Percentiles rank a stretch among this genome's conserved stretches.
Evolutionary conservation across 352 stramenopile species (phyloP).

Genomic region (Phytophthora macrochlamydospora): DNA sequence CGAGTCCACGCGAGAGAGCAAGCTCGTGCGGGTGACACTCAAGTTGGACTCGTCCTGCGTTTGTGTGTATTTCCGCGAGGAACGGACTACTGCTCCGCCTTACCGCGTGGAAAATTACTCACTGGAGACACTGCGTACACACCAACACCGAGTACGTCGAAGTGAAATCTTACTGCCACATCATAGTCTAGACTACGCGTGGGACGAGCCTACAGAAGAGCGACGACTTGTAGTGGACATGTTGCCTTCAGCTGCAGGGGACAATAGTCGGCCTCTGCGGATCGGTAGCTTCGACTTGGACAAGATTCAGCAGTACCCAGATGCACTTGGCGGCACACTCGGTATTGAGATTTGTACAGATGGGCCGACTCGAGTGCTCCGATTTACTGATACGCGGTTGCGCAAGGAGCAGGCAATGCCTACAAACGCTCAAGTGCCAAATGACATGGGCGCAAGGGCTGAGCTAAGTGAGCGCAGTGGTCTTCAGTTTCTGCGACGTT

Average conservation of each 20-base stretch:
- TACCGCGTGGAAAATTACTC: constrained; percentile 92
- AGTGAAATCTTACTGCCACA: constrained; percentile 88
- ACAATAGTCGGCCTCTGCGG: constrained; percentile 84
- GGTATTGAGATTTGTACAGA: constrained; percentile 86
- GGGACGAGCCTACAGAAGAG: constrained; percentile 86
- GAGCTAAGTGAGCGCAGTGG: constrained; percentile 26
- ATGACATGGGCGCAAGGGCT: constrained; percentile 32
- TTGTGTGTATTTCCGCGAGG: constrained; percentile 84
- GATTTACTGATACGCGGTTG: constrained; percentile 84
- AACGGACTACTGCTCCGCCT: constrained; percentile 74
- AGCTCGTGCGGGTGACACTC: constrained; percentile 77
- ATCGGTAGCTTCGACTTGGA: constrained; percentile 86
- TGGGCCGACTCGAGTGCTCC: constrained; percentile 86
- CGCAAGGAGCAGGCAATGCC: constrained; percentile 45
- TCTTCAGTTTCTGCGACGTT: constrained; percentile 48
- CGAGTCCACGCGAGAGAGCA: constrained; percentile 79
- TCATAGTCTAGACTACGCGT: constrained; percentile 88
- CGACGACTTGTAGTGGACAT: constrained; percentile 86
- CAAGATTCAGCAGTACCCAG: constrained; percentile 80
- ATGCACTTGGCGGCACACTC: constrained; percentile 73
- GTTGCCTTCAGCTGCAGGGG: constrained; percentile 84
- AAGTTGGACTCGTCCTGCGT: constrained; percentile 80
- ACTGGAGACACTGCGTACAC: constrained; percentile 84
- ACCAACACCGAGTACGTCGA: constrained; percentile 80
- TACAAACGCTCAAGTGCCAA: constrained; percentile 25